A percentile compares a stretch with the other conserved stretches of the same genome.
Conservation (phyloP, 805 yeast genomes). For the Teunomyces kruisii region DNA sequence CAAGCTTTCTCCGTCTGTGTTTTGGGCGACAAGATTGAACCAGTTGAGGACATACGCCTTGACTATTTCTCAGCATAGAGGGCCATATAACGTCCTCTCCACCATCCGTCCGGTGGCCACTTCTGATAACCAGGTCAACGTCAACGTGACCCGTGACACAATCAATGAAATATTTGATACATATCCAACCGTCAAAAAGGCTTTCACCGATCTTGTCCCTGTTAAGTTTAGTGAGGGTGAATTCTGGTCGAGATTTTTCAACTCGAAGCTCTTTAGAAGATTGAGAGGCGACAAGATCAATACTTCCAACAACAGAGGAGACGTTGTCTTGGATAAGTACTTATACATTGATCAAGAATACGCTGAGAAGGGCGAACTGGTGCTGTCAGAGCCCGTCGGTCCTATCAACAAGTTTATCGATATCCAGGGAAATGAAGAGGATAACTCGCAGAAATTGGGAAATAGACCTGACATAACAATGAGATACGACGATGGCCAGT, state of each 20-base stretch:
- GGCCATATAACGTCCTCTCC: slow-evolving; percentile 90
- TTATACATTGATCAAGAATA: slow-evolving; percentile 65
- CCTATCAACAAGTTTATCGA: slow-evolving; percentile 71
- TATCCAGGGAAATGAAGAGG: slow-evolving; percentile 75
- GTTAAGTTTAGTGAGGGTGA: slow-evolving; percentile 77
- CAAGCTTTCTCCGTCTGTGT: slow-evolving; percentile 75
- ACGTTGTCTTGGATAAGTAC: slow-evolving; percentile 81
- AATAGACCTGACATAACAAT: slow-evolving; percentile 88
- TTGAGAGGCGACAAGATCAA: slow-evolving; percentile 82
- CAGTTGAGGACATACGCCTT: slow-evolving; percentile 83
- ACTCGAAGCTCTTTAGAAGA: slow-evolving; percentile 82
- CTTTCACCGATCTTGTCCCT: slow-evolving; percentile 90
- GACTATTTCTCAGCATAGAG: slow-evolving; percentile 78
- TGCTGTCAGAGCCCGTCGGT: neutral
- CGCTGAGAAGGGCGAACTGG: slow-evolving; percentile 33
- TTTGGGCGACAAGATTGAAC: slow-evolving; percentile 83
- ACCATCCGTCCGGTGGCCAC: slow-evolving; percentile 94
- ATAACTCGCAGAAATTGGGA: slow-evolving; percentile 73
- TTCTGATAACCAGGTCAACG: slow-evolving; percentile 89
- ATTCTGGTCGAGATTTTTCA: slow-evolving; percentile 95
- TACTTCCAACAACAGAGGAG: slow-evolving; percentile 74
- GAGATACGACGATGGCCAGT: slow-evolving; percentile 47
- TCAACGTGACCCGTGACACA: slow-evolving; percentile 86
- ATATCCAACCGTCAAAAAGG: slow-evolving; percentile 86
- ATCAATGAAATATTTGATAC: slow-evolving; percentile 88